Conservation (phyloP, 352 stramenopile species). For the Thalassiosira livingstoniorum region DNA sequence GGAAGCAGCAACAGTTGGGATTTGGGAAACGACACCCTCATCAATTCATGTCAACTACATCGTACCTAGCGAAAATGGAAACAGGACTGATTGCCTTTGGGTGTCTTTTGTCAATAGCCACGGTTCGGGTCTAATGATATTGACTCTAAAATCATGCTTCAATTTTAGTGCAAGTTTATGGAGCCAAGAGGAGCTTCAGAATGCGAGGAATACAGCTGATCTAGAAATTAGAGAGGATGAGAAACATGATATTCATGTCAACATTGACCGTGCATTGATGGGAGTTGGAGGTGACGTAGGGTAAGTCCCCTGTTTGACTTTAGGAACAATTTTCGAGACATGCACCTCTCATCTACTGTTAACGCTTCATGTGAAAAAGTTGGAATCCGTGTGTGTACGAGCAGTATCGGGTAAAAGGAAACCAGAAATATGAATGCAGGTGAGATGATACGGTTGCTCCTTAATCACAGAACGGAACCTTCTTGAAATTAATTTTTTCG, state of each 20-base stretch:
- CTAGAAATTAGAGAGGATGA: slow-evolving; percentile 52
- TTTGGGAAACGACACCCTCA: slow-evolving; percentile 52
- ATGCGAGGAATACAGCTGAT: slow-evolving; percentile 65
- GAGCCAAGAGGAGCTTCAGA: slow-evolving; percentile 58
- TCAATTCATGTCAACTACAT: slow-evolving; percentile 70
- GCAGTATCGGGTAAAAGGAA: background rate
- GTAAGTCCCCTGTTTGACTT: slow-evolving; percentile 14
- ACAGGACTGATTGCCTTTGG: slow-evolving; percentile 62
- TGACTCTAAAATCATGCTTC: background rate
- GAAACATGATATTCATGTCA: slow-evolving; percentile 53
- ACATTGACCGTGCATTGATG: slow-evolving; percentile 72
- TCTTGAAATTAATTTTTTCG: too few species aligned
- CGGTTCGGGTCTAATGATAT: slow-evolving; percentile 43
- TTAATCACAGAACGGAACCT: too few species aligned
- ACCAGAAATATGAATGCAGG: background rate
- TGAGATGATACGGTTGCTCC: too few species aligned
- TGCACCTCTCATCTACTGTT: background rate
- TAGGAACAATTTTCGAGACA: background rate
- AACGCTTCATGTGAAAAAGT: background rate
- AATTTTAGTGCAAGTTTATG: slow-evolving; percentile 59
- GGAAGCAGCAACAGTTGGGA: slow-evolving; percentile 36
- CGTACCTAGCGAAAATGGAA: slow-evolving; percentile 69
- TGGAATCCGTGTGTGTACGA: background rate
- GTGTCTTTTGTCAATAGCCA: slow-evolving; percentile 42
- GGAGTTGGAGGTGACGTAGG: slow-evolving; percentile 67